These are phyloP conservation scores for Sporothrix globosa DNA, from an alignment of 2,329 filamentous ascomycete genomes.

Conservation along the genomic window DNA sequence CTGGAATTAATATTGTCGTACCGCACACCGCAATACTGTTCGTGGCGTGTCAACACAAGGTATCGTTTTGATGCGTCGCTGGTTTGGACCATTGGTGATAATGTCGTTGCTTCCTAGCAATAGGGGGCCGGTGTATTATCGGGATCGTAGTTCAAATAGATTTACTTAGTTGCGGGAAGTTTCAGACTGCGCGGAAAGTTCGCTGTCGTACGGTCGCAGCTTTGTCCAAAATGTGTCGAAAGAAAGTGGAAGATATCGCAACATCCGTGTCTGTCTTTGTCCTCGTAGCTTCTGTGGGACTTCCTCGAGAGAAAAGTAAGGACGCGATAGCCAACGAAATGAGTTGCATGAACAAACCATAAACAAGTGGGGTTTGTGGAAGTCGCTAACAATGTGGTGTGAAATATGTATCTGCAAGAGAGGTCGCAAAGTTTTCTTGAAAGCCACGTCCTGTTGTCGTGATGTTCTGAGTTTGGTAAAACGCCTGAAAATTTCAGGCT, in stretches of 20 bases:
- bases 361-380: too few species aligned
- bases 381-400: too few species aligned
- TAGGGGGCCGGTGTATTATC: background rate
- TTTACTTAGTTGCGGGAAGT: background rate
- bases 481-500: too few species aligned
- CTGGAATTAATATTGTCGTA: background rate
- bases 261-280: background rate
- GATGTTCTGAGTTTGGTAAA: too few species aligned
- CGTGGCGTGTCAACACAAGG: background rate
- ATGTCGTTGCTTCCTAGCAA: background rate
- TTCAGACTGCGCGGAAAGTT: background rate
- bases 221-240: background rate
- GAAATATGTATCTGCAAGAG: too few species aligned
- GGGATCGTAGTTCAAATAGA: background rate
- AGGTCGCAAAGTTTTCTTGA: too few species aligned
- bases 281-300: background rate
- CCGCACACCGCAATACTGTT: background rate
- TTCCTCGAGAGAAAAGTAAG: too few species aligned
- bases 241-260: background rate
- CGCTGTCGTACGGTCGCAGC: background rate
- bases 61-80: background rate
- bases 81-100: conserved; percentile 24
- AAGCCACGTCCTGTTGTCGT: too few species aligned
- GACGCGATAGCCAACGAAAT: too few species aligned
- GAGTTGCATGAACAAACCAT: too few species aligned